These are phyloP conservation scores for Xylariaceae sp. DNA, from an alignment of 2,329 filamentous ascomycete species.

Conservation along the genomic window DNA sequence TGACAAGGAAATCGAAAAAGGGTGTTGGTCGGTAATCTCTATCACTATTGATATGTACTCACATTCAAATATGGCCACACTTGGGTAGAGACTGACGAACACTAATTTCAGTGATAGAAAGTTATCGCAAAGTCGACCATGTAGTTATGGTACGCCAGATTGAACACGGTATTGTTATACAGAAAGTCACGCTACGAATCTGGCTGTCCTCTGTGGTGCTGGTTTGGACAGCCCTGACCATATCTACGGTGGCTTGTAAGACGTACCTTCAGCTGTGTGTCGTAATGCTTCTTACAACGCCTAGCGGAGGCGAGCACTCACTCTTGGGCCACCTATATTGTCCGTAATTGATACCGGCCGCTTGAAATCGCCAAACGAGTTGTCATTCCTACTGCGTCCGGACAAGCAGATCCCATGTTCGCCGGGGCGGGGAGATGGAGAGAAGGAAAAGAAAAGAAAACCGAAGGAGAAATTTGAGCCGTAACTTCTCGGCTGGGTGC, in stretches of 20 bases:
- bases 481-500: too few relatives aligned
- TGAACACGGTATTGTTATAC: conserved; percentile 48
- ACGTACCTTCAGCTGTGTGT: conserved; percentile 37
- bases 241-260: conserved; percentile 33
- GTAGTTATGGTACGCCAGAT: conserved; percentile 46
- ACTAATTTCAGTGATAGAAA: too few relatives aligned
- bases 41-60: too few relatives aligned
- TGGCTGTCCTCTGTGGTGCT: conserved; percentile 52
- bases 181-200: conserved; percentile 50
- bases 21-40: too few relatives aligned
- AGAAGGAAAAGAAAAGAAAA: too few relatives aligned
- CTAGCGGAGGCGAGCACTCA: conserved; percentile 45
- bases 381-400: conserved; percentile 56
- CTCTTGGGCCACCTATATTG: too few relatives aligned
- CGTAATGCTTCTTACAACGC: conserved; percentile 47
- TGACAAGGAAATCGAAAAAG: too few relatives aligned
- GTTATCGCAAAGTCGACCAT: conserved; percentile 40
- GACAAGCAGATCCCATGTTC: conserved; percentile 56
- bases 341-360: conserved; percentile 52
- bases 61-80: too few relatives aligned
- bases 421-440: conserved; percentile 57
- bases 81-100: too few relatives aligned
- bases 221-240: conserved; percentile 51
- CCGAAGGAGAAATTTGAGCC: too few relatives aligned
- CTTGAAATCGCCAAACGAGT: conserved; percentile 55